A percentile compares a stretch with the other conserved stretches of the same genome.
These are phyloP conservation scores for Sequoia sempervirens DNA, from an alignment of 75 land plant genomes.

Conservation along the genomic window DNA sequence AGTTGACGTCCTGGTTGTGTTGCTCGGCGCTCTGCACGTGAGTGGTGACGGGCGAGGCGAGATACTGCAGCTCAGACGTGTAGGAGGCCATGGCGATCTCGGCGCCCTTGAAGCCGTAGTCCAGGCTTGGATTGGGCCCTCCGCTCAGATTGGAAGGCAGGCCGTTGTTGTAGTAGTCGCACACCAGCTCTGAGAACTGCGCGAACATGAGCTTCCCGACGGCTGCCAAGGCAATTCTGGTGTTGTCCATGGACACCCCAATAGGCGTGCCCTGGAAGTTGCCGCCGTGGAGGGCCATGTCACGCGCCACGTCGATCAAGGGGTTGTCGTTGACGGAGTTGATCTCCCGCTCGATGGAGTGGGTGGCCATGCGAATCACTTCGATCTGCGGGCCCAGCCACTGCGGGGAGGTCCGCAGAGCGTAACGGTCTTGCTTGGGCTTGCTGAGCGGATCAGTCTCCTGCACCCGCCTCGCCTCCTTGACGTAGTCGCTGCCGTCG, in stretches of 20 bases:
- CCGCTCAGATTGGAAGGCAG: conserved; percentile 43
- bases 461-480: too few relatives aligned
- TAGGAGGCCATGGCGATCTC: too few relatives aligned
- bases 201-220: conserved; percentile 20
- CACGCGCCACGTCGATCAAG: conserved; percentile 19
- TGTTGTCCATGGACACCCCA: conserved; percentile 57
- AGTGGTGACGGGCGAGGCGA: too few relatives aligned
- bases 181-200: too few relatives aligned
- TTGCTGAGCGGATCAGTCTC: too few relatives aligned
- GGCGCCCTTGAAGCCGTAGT: conserved; percentile 14
- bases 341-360: too few relatives aligned
- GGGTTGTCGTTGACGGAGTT: conserved; percentile 12
- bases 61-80: too few relatives aligned
- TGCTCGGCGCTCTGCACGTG: too few relatives aligned
- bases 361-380: too few relatives aligned
- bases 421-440: conserved; percentile 9
- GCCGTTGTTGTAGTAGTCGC: conserved; percentile 44
- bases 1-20: too few relatives aligned
- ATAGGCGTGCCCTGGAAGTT: conserved; percentile 55
- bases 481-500: too few relatives aligned
- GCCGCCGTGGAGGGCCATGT: conserved; percentile 19
- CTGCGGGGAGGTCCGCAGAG: conserved; percentile 23
- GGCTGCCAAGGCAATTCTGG: conserved; percentile 36
- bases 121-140: conserved; percentile 40
- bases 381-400: too few relatives aligned